Evolutionary conservation across 169 alveolate species (phyloP).

Genomic region (Amoebophrya sp.): DNA sequence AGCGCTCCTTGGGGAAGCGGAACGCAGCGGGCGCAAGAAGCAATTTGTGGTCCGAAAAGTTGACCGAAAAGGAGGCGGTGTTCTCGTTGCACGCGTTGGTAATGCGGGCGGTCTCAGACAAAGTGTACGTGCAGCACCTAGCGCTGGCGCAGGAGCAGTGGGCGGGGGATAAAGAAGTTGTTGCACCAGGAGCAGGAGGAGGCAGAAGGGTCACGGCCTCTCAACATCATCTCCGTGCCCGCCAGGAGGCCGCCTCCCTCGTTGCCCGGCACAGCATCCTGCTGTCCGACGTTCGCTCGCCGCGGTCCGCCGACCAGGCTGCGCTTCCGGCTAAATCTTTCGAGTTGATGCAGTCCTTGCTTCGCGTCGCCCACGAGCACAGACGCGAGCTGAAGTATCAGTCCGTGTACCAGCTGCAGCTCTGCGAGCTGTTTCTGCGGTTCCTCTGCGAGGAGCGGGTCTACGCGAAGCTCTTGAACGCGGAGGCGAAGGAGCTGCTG

Average conservation of each 20-base stretch:
- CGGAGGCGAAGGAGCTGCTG: slow-evolving; percentile 13
- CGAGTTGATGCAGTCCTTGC: too few relatives aligned
- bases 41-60: neutral
- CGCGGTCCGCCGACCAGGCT: too few relatives aligned
- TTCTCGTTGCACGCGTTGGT: neutral
- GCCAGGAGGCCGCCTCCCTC: too few relatives aligned
- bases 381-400: slow-evolving; percentile 19
- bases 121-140: neutral
- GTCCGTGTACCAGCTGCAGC: slow-evolving; percentile 20
- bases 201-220: too few relatives aligned
- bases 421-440: slow-evolving; percentile 16
- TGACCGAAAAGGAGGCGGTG: neutral
- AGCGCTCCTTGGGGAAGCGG: too few relatives aligned
- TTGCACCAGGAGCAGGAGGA: too few relatives aligned
- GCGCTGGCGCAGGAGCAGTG: too few relatives aligned
- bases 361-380: slow-evolving; percentile 3
- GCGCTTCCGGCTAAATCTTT: too few relatives aligned
- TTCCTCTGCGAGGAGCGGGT: neutral
- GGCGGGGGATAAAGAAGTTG: too few relatives aligned
- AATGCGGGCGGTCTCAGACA: neutral
- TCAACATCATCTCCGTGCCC: too few relatives aligned
- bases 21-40: neutral
- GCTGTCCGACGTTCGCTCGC: too few relatives aligned
- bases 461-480: slow-evolving; percentile 2
- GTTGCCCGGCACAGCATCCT: too few relatives aligned